phyloP scores from a whole-genome alignment of 305 asterid genomes.

The Withania somnifera region DNA sequence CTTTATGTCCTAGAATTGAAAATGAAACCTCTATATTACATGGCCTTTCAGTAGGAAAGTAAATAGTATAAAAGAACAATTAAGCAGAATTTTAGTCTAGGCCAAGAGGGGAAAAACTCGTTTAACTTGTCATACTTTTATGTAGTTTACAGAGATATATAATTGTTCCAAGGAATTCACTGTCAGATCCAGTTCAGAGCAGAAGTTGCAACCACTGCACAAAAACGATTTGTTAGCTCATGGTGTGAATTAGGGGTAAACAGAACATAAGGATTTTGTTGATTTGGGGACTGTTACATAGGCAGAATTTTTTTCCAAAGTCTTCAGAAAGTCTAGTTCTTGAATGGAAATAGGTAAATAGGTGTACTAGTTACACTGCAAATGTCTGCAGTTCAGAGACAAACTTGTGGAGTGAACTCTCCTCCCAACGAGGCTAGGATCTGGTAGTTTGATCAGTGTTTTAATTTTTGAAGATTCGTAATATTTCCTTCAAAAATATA shows the following conservation, averaged over 20 bases:
- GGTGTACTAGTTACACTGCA: background rate
- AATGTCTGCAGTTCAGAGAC: background rate
- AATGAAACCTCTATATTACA: background rate
- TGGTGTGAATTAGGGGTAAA: background rate
- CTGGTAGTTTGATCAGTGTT: background rate
- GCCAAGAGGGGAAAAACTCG: background rate
- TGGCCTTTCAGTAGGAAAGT: background rate
- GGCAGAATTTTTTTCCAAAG: background rate
- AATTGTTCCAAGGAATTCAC: background rate
- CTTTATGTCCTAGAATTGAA: background rate
- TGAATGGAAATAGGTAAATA: background rate
- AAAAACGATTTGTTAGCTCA: background rate
- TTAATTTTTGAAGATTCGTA: background rate
- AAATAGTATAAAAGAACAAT: background rate
- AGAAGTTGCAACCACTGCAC: background rate
- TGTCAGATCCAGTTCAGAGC: background rate
- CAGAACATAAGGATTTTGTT: background rate
- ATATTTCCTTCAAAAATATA: background rate
- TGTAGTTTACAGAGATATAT: background rate
- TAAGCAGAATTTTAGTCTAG: background rate
- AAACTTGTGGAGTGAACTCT: background rate
- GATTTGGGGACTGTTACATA: background rate
- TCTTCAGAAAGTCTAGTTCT: background rate
- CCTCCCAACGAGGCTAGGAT: background rate
- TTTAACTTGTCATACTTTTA: background rate